Evolutionary conservation across 2,329 filamentous ascomycete species (phyloP), one percentile per base, ranked within the genome.

Genomic region (Pseudogymnoascus sp.): DNA sequence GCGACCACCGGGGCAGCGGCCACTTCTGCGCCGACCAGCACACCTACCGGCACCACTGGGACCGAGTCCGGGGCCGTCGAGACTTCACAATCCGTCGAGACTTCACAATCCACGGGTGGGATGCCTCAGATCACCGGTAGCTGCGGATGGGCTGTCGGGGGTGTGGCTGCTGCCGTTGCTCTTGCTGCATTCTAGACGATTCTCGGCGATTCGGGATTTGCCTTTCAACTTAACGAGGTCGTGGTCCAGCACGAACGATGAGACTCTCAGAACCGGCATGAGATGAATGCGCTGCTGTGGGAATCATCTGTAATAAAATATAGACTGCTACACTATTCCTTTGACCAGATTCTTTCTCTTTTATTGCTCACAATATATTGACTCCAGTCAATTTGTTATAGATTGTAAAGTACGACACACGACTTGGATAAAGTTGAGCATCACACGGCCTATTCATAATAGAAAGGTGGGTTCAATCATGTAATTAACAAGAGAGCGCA

Each of bases 121-220:
- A 60, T 40, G 35, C 31, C 59, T 40, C 59, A 60, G 19, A 40
- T 60, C 16, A 60, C 59, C 11, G 59, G 59, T 24, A 40, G 35
- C 16, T 12, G 35, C 16, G 26, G 59, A 40, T 60, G 59, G 59
- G 59, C 59, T 16, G 33, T 60, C 19, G 50, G 50, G 4, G 50
- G 50, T 56, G 35, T 60, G 24, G 33, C 59, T n/a, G 59, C 59
- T 22, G 59, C 59, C 33, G 35, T 60, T 35, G 50, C 50, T 35
- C 50, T 56, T n/a, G 50, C 50, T 22, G 50, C 50, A 12, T 35
- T 56, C 16, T 56, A 56, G 26, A 56, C 2, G 6, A 56, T n/a
- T 8, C 28, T 14, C 50, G n/a, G 6, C 28, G n/a, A 35, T 35
- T 19, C 6, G 16, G 10, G 3, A 19, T n/a, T 33, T 56, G 16